Base-by-base conservation (phyloP, 345 rosid genomes). In the Theobroma cacao region DNA sequence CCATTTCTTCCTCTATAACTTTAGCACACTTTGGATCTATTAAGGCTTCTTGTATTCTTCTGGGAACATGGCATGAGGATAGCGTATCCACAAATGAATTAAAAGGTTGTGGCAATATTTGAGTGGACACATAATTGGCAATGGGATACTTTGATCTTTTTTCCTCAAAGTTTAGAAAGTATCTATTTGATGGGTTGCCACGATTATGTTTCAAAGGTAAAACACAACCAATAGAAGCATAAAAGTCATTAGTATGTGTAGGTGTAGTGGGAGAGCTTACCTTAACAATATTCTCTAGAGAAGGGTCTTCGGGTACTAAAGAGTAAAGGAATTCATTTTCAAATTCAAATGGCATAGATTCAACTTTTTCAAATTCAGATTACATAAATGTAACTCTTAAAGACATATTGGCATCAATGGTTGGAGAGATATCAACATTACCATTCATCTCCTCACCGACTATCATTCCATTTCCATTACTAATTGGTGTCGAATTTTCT, bases 131-230 rank as follows among this genome's bases (percentile, higher is more conserved):
- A 31, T 26, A 30, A 7, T 62, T 62, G 1, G 36, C 0, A 26
- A 62, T 62, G 12, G 40, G 67, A 12, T 62, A 62, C 7, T 31
- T 62, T 1, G 40, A 26, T 31, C 1, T 28, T 31, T 38, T 26
- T 11, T 31, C 67, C 8, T 62, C 67, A 5, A 3, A 0, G 15
- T 62, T 7, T 3, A 38, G 67, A 0, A 38, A 62, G 18, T 62
- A 62, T 30, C 67, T 4, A 12, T 62, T 28, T 3, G 36, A 18
- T 26, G 40, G 67, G 2, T 62, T 62, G 1, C 67, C 67, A 31
- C 67, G 67, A 62, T 62, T 62, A 26, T 71, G 75, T 9, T 24
- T 71, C 2, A 62, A 62, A 62, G 67, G 40, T 28, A 62, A 62
- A 2, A 9, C 8, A 30, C 28, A 31, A 30, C 67, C 18, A 26